phyloP scores from a whole-genome alignment of 768 basidiomycete genomes.

The Cantharellus anzutake region DNA sequence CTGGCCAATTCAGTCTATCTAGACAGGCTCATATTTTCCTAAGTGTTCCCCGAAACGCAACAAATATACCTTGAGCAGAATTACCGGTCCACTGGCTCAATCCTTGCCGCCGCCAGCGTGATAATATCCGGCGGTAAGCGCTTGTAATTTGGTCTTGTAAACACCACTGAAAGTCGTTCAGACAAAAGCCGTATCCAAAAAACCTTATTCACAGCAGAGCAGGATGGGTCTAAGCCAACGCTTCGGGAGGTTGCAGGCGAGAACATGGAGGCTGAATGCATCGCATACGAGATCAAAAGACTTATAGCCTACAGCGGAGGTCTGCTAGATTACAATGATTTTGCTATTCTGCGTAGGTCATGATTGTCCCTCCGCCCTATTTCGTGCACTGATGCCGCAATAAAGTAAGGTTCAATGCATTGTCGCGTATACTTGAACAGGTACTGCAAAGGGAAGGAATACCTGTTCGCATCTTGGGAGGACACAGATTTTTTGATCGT shows the following conservation, averaged over 20 bases:
- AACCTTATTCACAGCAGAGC: conserved; percentile 48
- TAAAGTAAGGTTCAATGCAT: conserved; percentile 61
- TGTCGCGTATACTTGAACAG: conserved; percentile 56
- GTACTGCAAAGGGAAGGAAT: conserved; percentile 64
- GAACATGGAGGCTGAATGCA: conserved; percentile 45
- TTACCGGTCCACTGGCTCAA: conserved; percentile 66
- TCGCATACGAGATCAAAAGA: conserved; percentile 62
- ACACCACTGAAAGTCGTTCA: conserved; percentile 13
- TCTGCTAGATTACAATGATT: conserved; percentile 50
- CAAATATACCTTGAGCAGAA: conserved; percentile 72
- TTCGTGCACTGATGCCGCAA: not conserved
- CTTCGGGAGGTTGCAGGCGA: conserved; percentile 35
- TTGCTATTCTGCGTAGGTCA: conserved; percentile 58
- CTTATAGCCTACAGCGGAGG: conserved; percentile 58
- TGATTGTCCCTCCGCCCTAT: not conserved
- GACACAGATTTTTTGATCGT: conserved; percentile 76
- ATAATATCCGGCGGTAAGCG: conserved; percentile 61
- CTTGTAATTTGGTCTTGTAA: not conserved
- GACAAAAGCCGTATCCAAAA: conserved; percentile 63
- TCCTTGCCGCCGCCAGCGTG: conserved; percentile 51
- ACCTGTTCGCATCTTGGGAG: conserved; percentile 54
- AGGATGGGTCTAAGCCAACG: conserved; percentile 38
- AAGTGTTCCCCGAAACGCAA: conserved; percentile 44
- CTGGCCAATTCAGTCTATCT: not conserved
- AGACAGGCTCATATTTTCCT: not conserved